Conservation (phyloP, 2,329 filamentous ascomycete species). For the Bertia moriformis region DNA sequence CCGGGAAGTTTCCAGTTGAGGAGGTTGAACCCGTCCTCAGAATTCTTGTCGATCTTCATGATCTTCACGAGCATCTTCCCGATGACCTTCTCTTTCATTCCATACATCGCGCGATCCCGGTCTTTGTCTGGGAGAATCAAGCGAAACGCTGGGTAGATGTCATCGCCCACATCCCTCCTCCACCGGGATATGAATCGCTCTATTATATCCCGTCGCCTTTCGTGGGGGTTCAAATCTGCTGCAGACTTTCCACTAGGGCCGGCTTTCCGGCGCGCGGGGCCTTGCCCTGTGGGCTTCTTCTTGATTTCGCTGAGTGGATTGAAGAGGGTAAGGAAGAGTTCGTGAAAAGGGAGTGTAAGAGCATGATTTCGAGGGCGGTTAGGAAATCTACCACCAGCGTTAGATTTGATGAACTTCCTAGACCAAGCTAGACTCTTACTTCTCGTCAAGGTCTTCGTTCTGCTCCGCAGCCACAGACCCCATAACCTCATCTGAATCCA, state of each 20-base stretch:
- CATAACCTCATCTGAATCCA: too few relatives aligned
- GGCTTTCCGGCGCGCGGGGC: constrained; percentile 45
- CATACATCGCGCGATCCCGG: constrained; percentile 80
- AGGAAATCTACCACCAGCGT: constrained; percentile 58
- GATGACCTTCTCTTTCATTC: constrained; percentile 82
- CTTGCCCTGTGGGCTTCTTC: constrained; percentile 33
- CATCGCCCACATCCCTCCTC: constrained; percentile 75
- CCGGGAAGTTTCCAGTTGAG: constrained; percentile 87
- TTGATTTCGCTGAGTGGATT: constrained; percentile 67
- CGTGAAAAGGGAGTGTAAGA: constrained; percentile 68
- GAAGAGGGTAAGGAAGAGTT: constrained; percentile 66
- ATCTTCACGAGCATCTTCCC: constrained; percentile 82
- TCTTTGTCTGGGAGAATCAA: constrained; percentile 89
- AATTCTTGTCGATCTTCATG: constrained; percentile 80
- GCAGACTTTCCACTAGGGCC: constrained; percentile 12
- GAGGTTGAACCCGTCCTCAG: constrained; percentile 73
- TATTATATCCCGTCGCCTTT: constrained; percentile 68
- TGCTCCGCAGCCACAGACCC: too few relatives aligned
- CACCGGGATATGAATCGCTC: constrained; percentile 74
- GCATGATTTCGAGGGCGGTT: constrained; percentile 69
- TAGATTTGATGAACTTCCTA: too few relatives aligned
- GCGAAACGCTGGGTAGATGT: constrained; percentile 85
- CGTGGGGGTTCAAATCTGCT: constrained; percentile 42
- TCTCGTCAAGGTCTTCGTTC: too few relatives aligned
- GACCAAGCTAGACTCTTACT: too few relatives aligned